These are phyloP conservation scores for Barnettozyma populi DNA, from an alignment of 805 yeast species.

Conservation along the genomic window DNA sequence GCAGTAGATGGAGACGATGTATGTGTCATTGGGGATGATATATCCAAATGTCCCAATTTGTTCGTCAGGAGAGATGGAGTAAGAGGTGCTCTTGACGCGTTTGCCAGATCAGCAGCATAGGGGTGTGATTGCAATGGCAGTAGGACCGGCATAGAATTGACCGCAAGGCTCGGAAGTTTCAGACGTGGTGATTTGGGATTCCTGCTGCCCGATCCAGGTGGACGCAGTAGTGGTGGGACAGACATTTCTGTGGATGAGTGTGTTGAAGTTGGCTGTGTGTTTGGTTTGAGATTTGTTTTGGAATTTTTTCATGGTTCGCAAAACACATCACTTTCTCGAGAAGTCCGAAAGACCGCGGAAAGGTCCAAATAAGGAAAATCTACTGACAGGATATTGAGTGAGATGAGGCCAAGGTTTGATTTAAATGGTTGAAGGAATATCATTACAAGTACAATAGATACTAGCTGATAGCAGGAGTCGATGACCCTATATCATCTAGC, in stretches of 20 bases:
- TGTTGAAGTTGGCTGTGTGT: neutral
- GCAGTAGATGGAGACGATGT: constrained; percentile 25
- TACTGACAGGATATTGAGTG: too few species aligned
- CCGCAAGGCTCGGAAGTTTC: constrained; percentile 34
- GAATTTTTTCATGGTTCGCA: neutral
- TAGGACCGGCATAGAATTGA: constrained; percentile 12
- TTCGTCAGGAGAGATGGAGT: neutral
- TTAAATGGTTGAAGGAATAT: too few species aligned
- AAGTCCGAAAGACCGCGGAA: neutral
- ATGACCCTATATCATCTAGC: too few species aligned
- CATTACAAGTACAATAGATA: too few species aligned
- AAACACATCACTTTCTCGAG: neutral
- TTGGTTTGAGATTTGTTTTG: neutral
- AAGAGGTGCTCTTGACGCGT: constrained; percentile 2
- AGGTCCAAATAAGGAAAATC: too few species aligned
- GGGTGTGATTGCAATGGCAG: neutral
- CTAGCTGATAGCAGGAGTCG: too few species aligned
- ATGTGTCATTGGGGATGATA: constrained; percentile 12
- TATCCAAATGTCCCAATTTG: constrained; percentile 7
- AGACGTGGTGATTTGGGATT: constrained; percentile 39
- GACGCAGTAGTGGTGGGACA: constrained; percentile 35
- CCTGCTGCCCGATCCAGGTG: constrained; percentile 37
- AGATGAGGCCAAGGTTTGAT: too few species aligned
- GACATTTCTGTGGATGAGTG: constrained; percentile 22
- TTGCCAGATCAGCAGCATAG: neutral